Percentiles rank a stretch among this genome's conserved stretches.
Conservation (phyloP, 148 eudicot genomes). For the Rhododendron ferrugineum region DNA sequence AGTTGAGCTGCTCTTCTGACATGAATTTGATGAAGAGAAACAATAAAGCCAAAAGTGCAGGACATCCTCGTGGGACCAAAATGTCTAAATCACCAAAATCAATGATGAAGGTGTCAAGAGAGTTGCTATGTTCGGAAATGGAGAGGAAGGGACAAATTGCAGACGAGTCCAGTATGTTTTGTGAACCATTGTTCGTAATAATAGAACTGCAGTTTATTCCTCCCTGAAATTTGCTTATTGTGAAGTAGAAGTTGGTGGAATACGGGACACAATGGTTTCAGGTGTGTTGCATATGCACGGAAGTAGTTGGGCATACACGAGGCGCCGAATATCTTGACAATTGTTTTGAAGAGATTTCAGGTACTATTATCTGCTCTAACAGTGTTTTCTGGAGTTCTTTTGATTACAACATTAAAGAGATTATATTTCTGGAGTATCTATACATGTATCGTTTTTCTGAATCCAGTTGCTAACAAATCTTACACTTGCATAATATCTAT, state of each 20-base stretch:
- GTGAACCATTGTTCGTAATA: not conserved
- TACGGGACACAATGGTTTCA: constrained; percentile 25
- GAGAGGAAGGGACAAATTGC: constrained; percentile 33
- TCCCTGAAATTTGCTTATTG: not conserved
- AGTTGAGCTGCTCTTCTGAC: too few relatives aligned
- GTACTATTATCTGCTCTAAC: constrained; percentile 23
- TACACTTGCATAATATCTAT: not conserved
- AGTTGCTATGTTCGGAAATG: constrained; percentile 35
- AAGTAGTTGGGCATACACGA: constrained; percentile 85
- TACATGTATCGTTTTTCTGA: not conserved
- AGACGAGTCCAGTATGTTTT: constrained; percentile 48
- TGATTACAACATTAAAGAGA: not conserved
- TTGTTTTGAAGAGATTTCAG: constrained; percentile 97
- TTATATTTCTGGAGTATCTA: not conserved
- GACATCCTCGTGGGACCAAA: constrained; percentile 31
- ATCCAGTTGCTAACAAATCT: not conserved
- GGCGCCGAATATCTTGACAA: constrained; percentile 89
- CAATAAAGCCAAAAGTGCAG: constrained; percentile 29
- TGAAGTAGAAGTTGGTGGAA: constrained; percentile 32
- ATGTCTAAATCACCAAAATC: constrained; percentile 39
- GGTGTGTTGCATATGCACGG: constrained; percentile 79
- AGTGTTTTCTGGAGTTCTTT: not conserved
- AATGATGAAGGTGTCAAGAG: constrained; percentile 33
- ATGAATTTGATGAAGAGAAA: constrained; percentile 21
- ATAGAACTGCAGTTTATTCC: constrained; percentile 1